Conservation (phyloP, 1,139 yeast genomes). For the Kluyveromyces sp. region DNA sequence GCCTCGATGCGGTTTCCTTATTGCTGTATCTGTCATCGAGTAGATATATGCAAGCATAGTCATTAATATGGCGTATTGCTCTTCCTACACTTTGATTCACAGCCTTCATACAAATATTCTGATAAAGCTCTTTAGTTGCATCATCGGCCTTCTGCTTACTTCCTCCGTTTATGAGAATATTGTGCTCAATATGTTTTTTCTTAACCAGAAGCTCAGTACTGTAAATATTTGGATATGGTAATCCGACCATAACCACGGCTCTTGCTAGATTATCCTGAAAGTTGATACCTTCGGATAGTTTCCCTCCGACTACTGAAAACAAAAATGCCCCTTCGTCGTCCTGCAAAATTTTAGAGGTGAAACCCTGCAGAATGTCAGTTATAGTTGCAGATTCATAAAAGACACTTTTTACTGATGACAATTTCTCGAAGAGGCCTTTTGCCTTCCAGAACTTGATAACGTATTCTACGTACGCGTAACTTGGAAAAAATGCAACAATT, state of each 20-base stretch:
- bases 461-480: conserved; percentile 61
- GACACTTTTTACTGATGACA: conserved; percentile 39
- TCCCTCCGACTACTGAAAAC: conserved; percentile 88
- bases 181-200: conserved; percentile 54
- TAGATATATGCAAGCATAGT: conserved; percentile 69
- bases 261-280: conserved; percentile 82
- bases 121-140: conserved; percentile 48
- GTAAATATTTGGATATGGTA: conserved; percentile 82
- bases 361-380: conserved; percentile 44
- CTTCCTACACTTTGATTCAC: conserved; percentile 92
- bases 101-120: conserved; percentile 84
- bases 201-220: conserved; percentile 81
- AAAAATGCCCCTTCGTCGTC: conserved; percentile 52
- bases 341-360: conserved; percentile 36
- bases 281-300: conserved; percentile 89
- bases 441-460: conserved; percentile 49
- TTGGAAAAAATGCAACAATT: conserved; percentile 75
- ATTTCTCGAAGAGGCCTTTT: conserved; percentile 29
- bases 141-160: conserved; percentile 23
- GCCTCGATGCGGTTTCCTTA: conserved; percentile 47
- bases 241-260: conserved; percentile 79
- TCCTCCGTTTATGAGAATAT: conserved; percentile 27
- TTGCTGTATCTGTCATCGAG: conserved; percentile 58
- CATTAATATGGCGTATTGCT: conserved; percentile 77
- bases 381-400: conserved; percentile 54